Conservation (phyloP, 1,139 yeast genomes). For the Hansenula anomala region DNA sequence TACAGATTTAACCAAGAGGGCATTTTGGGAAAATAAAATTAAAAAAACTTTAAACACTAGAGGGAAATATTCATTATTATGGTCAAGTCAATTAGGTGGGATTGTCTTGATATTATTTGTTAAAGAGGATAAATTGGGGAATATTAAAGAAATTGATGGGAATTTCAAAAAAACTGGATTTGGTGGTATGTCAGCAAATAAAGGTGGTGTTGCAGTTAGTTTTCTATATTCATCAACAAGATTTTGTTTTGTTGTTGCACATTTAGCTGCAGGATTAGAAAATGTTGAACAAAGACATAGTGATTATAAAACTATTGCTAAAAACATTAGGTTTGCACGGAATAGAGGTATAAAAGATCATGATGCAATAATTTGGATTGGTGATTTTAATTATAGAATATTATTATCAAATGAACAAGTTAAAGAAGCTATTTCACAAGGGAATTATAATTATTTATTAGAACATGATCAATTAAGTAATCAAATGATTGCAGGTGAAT, state of each 20-base stretch:
- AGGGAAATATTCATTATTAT: conserved; percentile 58
- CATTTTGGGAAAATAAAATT: conserved; percentile 76
- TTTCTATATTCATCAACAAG: conserved; percentile 73
- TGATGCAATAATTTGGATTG: conserved; percentile 88
- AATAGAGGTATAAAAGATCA: conserved; percentile 70
- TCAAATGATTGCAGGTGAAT: conserved; percentile 83
- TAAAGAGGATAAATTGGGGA: conserved; percentile 52
- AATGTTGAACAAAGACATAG: conserved; percentile 85
- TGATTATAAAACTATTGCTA: conserved; percentile 77
- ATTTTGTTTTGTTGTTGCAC: conserved; percentile 83
- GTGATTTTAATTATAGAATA: conserved; percentile 91
- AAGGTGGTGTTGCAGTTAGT: conserved; percentile 87
- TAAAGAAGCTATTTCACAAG: conserved; percentile 45
- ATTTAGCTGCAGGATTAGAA: conserved; percentile 87
- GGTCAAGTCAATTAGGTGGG: conserved; percentile 93
- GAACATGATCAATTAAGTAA: conserved; percentile 76
- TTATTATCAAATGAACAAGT: conserved; percentile 73
- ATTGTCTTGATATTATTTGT: conserved; percentile 74
- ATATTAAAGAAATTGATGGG: conserved; percentile 73
- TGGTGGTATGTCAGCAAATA: conserved; percentile 90
- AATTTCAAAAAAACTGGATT: conserved; percentile 82
- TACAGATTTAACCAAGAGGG: conserved; percentile 66
- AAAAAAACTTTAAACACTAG: conserved; percentile 49
- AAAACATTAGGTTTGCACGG: conserved; percentile 73
- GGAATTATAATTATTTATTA: conserved; percentile 46